Evolutionary conservation across 345 rosid species (phyloP).

Genomic region (Pistacia integerrima): DNA sequence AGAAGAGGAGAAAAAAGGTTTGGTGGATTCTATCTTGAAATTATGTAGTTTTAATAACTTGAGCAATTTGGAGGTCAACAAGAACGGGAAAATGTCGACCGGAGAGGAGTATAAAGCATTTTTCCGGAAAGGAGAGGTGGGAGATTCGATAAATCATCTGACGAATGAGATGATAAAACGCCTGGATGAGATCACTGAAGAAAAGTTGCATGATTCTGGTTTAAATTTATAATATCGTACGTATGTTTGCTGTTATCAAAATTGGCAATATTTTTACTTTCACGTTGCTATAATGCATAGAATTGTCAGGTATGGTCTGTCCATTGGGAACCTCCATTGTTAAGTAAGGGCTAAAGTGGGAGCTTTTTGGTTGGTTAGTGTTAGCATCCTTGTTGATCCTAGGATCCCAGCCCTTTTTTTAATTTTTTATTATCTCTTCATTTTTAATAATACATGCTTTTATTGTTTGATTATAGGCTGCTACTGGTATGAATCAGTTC

Average conservation of each 20-base stretch:
- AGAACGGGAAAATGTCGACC: constrained; percentile 30
- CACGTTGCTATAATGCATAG: too few relatives aligned
- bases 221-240: constrained; percentile 24
- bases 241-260: background rate
- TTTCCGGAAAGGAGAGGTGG: constrained; percentile 58
- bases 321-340: too few relatives aligned
- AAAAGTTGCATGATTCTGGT: constrained; percentile 35
- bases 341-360: too few relatives aligned
- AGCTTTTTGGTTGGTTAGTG: too few relatives aligned
- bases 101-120: constrained; percentile 31
- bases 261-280: too few relatives aligned
- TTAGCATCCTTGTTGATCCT: too few relatives aligned
- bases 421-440: too few relatives aligned
- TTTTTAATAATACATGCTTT: too few relatives aligned
- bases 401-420: too few relatives aligned
- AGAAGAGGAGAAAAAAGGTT: constrained; percentile 41
- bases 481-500: too few relatives aligned
- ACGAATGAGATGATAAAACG: constrained; percentile 39
- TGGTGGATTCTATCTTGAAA: constrained; percentile 41
- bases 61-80: constrained; percentile 55
- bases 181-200: constrained; percentile 39
- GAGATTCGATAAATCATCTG: constrained; percentile 54
- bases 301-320: too few relatives aligned
- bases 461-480: too few relatives aligned
- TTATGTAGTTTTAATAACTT: constrained; percentile 51